These are phyloP conservation scores for Deinandra increscens DNA, from an alignment of 129 eudicot genomes.

Conservation along the genomic window DNA sequence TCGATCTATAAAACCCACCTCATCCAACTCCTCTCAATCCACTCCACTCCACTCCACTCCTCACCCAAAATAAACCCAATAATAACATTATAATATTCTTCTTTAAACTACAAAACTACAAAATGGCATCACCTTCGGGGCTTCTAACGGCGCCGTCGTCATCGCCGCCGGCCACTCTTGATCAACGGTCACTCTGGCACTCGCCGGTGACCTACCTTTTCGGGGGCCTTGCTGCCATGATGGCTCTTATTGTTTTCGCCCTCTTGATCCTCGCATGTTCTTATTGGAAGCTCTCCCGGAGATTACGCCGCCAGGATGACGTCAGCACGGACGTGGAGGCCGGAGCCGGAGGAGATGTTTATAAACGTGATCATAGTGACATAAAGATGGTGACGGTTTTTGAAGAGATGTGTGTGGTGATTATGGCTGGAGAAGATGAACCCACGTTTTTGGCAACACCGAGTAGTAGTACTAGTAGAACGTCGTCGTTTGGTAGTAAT, in stretches of 20 bases:
- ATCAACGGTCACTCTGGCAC: slow-evolving; percentile 55
- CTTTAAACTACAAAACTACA: no score
- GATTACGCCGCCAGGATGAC: slow-evolving; percentile 17
- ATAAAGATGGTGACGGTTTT: slow-evolving; percentile 20
- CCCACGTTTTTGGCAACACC: slow-evolving; percentile 64
- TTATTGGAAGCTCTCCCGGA: slow-evolving; percentile 54
- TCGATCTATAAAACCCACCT: no score
- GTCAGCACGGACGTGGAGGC: slow-evolving; percentile 48
- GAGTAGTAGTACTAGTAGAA: slow-evolving; percentile 41
- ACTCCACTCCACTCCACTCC: no score
- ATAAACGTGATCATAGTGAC: not conserved
- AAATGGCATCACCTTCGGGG: not conserved
- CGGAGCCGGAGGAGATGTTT: slow-evolving; percentile 27
- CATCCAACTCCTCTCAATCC: no score
- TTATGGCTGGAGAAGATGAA: slow-evolving; percentile 62
- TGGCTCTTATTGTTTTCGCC: slow-evolving; percentile 68
- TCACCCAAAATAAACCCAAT: no score
- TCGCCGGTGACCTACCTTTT: slow-evolving; percentile 79
- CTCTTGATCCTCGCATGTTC: slow-evolving; percentile 69
- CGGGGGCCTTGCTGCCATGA: slow-evolving; percentile 69
- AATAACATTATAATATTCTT: no score
- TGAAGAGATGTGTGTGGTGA: slow-evolving; percentile 54
- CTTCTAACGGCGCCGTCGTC: slow-evolving; percentile 27
- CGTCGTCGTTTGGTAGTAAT: slow-evolving; percentile 45
- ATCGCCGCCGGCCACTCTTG: slow-evolving; percentile 20